phyloP scores from a whole-genome alignment of 2,329 filamentous ascomycete genomes.

The Trichoderma sp. region DNA sequence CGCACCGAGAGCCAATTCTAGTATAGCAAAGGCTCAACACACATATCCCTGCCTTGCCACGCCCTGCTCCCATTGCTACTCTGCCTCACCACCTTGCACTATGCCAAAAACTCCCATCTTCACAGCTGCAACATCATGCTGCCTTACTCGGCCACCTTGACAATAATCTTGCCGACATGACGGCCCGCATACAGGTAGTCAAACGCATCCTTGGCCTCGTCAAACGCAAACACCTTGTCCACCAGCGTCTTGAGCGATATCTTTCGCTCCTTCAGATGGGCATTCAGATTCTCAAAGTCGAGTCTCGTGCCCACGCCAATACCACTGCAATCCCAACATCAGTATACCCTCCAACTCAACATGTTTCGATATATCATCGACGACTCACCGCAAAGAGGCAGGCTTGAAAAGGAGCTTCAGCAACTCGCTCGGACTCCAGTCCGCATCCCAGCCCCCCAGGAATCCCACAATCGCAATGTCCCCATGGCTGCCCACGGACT shows the following conservation, averaged over 20 bases:
- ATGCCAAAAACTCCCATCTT: background rate
- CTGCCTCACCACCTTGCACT: no score
- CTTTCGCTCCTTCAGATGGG: background rate
- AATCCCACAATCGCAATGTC: background rate
- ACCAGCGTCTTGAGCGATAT: background rate
- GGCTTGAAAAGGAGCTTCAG: background rate
- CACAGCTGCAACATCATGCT: background rate
- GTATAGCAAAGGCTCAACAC: no score
- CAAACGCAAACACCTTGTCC: slow-evolving; percentile 1
- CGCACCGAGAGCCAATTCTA: no score
- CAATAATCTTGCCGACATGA: slow-evolving; percentile 11
- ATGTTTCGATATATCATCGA: background rate
- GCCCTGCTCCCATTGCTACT: no score
- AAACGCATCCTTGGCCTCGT: slow-evolving; percentile 4
- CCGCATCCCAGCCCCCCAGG: background rate
- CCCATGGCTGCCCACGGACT: background rate
- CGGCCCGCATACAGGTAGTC: slow-evolving; percentile 1
- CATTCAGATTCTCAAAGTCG: background rate
- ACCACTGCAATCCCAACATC: background rate
- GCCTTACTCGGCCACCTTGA: slow-evolving; percentile 7
- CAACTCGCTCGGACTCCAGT: background rate
- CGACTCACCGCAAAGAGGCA: background rate
- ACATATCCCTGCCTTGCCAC: no score
- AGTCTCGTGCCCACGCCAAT: background rate
- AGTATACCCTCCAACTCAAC: background rate